Evolutionary conservation across 1,284 basidiomycete genomes (phyloP), one percentile per base, ranked within the genome.

Genomic region (Ustilago sp.): DNA sequence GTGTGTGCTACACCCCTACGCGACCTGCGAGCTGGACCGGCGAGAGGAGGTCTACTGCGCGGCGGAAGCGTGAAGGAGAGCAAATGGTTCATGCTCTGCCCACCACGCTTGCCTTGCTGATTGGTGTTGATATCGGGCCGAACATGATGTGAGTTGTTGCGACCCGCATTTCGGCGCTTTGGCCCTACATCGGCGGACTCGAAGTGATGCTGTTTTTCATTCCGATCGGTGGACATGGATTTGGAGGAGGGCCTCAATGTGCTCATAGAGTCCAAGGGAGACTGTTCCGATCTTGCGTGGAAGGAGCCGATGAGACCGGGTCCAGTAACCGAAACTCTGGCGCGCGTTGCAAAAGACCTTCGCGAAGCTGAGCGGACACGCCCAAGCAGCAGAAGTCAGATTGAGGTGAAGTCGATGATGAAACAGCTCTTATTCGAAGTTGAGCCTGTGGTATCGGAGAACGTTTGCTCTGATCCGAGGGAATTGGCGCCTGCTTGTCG

Each of bases 51-150:
- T 13, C 77, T 64, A 48, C 78, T 76, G 23, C 84, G 72, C 4
- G 83, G 82, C 11, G 84, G 84, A 28, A 85, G 47, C 19, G 84
- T 85, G 66, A 85, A 85, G 43, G 83, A 78, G 59, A 85, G 77
- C 39, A 85, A 62, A 58, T 83, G 84, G 54, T 84, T 85, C 61
- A 85, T 69, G 61, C 70, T 83, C 76, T 85, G 82, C 17, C 80
- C 75, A 50, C 75, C 67, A 15, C 71, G 70, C 50, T 74, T 77
- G 23, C 54, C 63, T 45, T 74, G 71, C 58, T 68, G 70, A 32
- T 63, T 56, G 57, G 55, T 35, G 39, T 41, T 63, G 38, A 51
- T 41, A 23, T 66, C 63, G 36, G 64, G 64, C 8, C 63, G 50
- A 56, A 45, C 66, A 50, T 68, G 61, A 13, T 66, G 63, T 57